phyloP scores from a whole-genome alignment of 495 filamentous ascomycete species.

The Aspergillus egyptiacus region DNA sequence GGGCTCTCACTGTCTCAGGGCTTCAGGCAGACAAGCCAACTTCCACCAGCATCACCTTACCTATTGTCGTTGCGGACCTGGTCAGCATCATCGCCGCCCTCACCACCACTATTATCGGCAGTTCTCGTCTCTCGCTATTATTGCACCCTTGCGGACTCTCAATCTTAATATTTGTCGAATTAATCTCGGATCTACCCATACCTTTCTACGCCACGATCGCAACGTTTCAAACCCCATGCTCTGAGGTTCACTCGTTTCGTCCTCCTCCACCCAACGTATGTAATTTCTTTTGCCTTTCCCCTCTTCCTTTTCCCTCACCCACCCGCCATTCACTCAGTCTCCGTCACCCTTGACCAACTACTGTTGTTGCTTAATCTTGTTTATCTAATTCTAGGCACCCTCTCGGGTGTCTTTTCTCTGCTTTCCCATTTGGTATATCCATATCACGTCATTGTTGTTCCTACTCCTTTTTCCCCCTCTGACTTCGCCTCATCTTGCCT shows the following conservation, averaged over 20 bases:
- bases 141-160: slow-evolving; percentile 17
- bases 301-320: not conserved
- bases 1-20: too few relatives aligned
- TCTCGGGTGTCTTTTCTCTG: too few relatives aligned
- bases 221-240: slow-evolving; percentile 31
- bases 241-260: slow-evolving; percentile 34
- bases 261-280: slow-evolving; percentile 40
- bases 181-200: not conserved
- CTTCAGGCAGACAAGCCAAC: too few relatives aligned
- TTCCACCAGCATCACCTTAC: not conserved
- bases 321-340: not conserved
- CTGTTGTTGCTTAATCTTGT: too few relatives aligned
- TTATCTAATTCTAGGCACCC: too few relatives aligned
- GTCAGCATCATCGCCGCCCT: slow-evolving; percentile 11
- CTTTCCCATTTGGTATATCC: not conserved
- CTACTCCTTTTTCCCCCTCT: not conserved
- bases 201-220: slow-evolving; percentile 17
- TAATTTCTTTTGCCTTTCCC: slow-evolving; percentile 11
- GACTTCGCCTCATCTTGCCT: slow-evolving; percentile 2
- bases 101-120: slow-evolving; percentile 3
- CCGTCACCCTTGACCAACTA: not conserved
- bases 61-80: not conserved
- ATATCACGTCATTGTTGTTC: slow-evolving; percentile 5
- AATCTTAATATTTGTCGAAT: slow-evolving; percentile 12
- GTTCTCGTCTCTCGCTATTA: slow-evolving; percentile 7